Conservation (phyloP, 2,329 filamentous ascomycete species). For the Ascochyta lentis region DNA sequence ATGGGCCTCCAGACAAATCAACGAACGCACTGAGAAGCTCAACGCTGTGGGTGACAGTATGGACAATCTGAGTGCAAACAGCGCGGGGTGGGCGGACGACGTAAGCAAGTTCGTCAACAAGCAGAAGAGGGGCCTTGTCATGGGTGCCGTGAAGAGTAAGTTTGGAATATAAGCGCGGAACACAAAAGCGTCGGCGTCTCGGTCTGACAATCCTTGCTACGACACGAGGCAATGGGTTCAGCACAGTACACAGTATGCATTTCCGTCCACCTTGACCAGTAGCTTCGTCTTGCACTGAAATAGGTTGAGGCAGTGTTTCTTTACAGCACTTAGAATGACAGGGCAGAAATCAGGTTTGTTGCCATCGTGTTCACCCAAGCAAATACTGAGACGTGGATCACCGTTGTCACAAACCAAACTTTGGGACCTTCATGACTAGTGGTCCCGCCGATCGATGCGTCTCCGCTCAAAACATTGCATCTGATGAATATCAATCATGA, state of each 20-base stretch:
- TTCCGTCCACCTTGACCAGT: background rate
- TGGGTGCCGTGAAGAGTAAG: constrained; percentile 61
- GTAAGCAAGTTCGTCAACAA: constrained; percentile 84
- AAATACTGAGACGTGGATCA: constrained; percentile 2
- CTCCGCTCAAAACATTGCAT: background rate
- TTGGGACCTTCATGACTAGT: background rate
- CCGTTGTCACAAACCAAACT: background rate
- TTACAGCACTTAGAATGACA: background rate
- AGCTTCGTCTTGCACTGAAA: background rate
- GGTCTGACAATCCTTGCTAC: background rate
- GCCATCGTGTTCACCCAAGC: background rate
- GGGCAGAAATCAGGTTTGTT: background rate
- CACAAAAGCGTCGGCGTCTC: background rate
- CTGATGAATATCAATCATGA: background rate
- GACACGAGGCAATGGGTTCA: background rate
- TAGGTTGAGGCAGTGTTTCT: background rate
- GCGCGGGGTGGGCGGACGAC: constrained; percentile 83
- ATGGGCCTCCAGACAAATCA: constrained; percentile 85
- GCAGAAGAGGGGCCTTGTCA: constrained; percentile 85
- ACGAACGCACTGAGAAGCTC: constrained; percentile 88
- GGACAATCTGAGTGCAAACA: constrained; percentile 81
- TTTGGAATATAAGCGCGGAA: constrained; percentile 37
- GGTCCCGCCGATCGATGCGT: constrained; percentile 1
- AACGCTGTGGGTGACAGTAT: constrained; percentile 83
- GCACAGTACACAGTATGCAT: background rate